Conservation (phyloP, 805 yeast genomes). For the Sungouiozyma intestinalis region DNA sequence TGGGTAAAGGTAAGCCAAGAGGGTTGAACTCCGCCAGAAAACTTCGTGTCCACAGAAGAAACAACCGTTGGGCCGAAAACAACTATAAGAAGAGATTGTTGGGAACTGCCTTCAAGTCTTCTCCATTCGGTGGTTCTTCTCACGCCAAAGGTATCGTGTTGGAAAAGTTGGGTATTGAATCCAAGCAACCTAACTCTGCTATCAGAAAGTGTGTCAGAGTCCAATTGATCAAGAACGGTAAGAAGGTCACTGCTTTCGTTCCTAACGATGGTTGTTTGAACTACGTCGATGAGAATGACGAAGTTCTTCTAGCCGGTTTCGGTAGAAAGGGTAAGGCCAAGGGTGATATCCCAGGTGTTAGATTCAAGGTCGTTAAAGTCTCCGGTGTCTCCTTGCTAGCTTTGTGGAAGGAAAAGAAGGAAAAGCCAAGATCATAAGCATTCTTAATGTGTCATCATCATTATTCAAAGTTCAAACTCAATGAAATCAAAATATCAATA, state of each 20-base stretch:
- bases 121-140: constrained; percentile 99
- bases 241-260: constrained; percentile 99
- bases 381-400: constrained; percentile 99
- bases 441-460: background rate
- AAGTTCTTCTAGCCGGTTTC: constrained; percentile 99
- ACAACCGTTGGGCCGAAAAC: constrained; percentile 99
- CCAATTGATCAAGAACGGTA: constrained; percentile 99
- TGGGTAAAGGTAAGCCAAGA: constrained; percentile 99
- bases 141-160: constrained; percentile 99
- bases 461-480: background rate
- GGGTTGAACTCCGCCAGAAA: constrained; percentile 99
- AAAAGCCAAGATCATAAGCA: constrained; percentile 97
- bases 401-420: constrained; percentile 99
- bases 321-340: constrained; percentile 99
- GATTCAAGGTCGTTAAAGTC: constrained; percentile 99
- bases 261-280: constrained; percentile 99
- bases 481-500: background rate
- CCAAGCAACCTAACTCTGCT: constrained; percentile 99
- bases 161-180: constrained; percentile 99
- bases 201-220: constrained; percentile 99
- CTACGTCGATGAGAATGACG: constrained; percentile 99
- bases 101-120: constrained; percentile 99
- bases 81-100: constrained; percentile 96
- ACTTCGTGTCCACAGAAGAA: constrained; percentile 99
- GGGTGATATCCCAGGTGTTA: constrained; percentile 99